Evolutionary conservation across 208 protist genomes (phyloP).

Genomic region (Trypanosoma theileri): DNA sequence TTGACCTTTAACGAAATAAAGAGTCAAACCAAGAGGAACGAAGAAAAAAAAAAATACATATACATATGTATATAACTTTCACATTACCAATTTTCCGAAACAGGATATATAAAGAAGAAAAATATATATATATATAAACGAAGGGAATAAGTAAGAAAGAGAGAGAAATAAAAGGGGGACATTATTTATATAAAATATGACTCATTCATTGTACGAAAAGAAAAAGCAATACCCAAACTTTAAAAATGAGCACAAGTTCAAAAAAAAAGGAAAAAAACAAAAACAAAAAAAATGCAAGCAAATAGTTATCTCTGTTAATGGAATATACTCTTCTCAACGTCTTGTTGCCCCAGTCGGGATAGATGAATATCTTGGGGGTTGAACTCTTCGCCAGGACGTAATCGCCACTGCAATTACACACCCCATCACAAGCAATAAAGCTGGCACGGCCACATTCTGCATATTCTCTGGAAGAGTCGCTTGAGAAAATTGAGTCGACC

Average conservation of each 20-base stretch:
- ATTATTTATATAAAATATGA: no score
- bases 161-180: not conserved
- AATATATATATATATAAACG: slow-evolving; percentile 11
- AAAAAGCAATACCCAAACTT: no score
- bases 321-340: not conserved
- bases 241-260: no score
- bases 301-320: not conserved
- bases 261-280: no score
- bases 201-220: no score
- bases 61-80: not conserved
- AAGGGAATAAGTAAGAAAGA: slow-evolving; percentile 12
- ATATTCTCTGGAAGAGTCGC: not conserved
- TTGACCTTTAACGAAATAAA: no score
- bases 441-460: not conserved
- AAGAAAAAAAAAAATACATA: not conserved
- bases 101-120: slow-evolving; percentile 15
- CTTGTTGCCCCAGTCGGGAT: not conserved
- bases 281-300: slow-evolving; percentile 2
- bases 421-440: not conserved
- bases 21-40: no score
- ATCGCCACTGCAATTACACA: not conserved
- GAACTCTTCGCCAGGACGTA: not conserved
- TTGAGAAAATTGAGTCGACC: not conserved
- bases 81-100: not conserved
- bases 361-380: not conserved